phyloP scores from a whole-genome alignment of 2,329 filamentous ascomycete genomes.

The Scedosporium boydii region DNA sequence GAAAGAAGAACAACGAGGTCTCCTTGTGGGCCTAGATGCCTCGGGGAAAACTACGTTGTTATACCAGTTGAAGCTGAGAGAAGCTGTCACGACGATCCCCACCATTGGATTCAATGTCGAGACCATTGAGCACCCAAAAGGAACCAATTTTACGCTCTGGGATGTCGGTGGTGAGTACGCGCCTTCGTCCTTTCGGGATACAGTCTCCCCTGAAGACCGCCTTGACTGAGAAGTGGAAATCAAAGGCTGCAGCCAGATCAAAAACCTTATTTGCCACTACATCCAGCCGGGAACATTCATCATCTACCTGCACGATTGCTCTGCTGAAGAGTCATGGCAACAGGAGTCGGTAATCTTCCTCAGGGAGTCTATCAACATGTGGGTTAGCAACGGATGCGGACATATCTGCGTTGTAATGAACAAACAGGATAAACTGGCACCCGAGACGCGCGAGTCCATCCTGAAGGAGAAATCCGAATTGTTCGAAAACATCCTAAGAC shows the following conservation, averaged over 20 bases:
- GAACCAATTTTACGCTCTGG: conserved; percentile 17
- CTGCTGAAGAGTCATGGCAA: conserved; percentile 13
- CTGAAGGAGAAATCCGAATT: neutral
- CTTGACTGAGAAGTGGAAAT: neutral
- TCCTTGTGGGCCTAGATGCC: conserved; percentile 9
- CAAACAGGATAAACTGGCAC: conserved; percentile 19
- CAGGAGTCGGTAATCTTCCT: conserved; percentile 18
- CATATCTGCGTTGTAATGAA: conserved; percentile 21
- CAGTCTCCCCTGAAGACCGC: too few relatives aligned
- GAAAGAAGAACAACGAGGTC: neutral
- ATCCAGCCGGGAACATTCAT: conserved; percentile 16
- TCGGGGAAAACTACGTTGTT: conserved; percentile 68
- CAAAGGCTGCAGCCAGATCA: conserved; percentile 17
- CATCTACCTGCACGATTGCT: conserved; percentile 20
- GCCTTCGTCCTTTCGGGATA: too few relatives aligned
- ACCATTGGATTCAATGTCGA: conserved; percentile 96
- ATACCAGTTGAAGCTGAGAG: conserved; percentile 78
- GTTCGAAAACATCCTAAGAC: neutral
- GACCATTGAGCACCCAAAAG: conserved; percentile 38
- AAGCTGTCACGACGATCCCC: conserved; percentile 88
- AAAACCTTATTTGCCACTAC: conserved; percentile 18
- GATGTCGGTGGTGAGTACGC: conserved; percentile 17
- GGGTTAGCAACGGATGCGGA: conserved; percentile 11
- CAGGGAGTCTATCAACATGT: conserved; percentile 11
- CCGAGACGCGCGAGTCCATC: neutral